Conservation (phyloP, 768 basidiomycete species). For the Mycena epipterygia region DNA sequence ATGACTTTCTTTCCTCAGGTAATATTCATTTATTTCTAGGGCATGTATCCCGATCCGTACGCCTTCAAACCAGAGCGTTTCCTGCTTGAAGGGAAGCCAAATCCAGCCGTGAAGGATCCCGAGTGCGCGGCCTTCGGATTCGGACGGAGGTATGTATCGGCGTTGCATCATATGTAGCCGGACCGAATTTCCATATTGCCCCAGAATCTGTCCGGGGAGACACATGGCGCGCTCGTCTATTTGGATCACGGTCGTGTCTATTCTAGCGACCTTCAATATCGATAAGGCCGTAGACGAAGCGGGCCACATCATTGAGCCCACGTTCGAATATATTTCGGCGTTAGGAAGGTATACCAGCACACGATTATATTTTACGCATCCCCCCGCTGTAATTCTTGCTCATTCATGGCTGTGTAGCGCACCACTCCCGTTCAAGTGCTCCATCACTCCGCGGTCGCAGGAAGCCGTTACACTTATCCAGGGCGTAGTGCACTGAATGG, state of each 20-base stretch:
- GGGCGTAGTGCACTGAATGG: too few relatives aligned
- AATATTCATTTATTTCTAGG: neutral
- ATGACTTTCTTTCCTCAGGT: neutral
- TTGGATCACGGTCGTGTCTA: constrained; percentile 45
- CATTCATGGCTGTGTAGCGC: constrained; percentile 41
- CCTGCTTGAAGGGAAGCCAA: neutral
- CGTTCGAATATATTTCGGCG: neutral
- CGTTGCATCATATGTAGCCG: neutral
- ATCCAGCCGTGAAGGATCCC: neutral
- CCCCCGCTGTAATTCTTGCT: neutral
- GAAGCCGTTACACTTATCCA: neutral
- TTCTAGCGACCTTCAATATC: constrained; percentile 48
- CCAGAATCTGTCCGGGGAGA: constrained; percentile 48
- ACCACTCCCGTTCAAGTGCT: constrained; percentile 32
- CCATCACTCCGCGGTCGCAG: constrained; percentile 33
- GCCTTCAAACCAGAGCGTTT: constrained; percentile 4
- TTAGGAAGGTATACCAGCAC: neutral
- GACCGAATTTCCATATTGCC: neutral
- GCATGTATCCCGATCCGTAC: neutral
- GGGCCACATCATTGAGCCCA: constrained; percentile 43
- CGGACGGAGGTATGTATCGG: neutral
- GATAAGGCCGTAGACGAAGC: constrained; percentile 41
- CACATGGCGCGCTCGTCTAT: constrained; percentile 45
- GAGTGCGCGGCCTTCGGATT: neutral
- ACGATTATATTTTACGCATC: neutral